phyloP scores from a whole-genome alignment of 73 alveolate species.

The Tetrahymena elliotti region DNA sequence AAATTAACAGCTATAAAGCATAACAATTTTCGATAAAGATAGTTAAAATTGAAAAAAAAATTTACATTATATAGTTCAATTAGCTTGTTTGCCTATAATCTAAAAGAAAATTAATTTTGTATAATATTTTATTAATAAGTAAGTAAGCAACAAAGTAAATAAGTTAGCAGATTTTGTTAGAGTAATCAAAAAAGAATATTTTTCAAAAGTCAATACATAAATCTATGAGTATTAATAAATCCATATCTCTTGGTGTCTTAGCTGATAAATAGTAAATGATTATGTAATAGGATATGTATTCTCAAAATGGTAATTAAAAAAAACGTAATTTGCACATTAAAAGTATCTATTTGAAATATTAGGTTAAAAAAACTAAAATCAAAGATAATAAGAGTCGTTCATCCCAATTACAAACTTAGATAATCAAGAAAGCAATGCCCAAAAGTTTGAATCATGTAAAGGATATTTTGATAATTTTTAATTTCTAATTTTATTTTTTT shows the following conservation, averaged over 20 bases:
- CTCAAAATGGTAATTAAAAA: background rate
- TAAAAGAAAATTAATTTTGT: background rate
- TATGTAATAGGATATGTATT: background rate
- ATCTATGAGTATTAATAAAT: background rate
- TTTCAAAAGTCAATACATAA: background rate
- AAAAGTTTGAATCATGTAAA: background rate
- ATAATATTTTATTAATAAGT: background rate
- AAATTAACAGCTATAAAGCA: background rate
- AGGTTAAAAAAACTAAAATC: background rate
- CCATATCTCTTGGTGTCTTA: background rate
- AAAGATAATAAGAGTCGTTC: background rate
- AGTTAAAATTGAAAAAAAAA: background rate
- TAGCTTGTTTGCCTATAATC: background rate
- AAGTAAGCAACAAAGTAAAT: background rate
- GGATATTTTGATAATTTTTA: background rate
- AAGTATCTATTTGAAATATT: background rate
- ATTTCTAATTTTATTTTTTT: background rate
- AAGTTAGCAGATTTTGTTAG: background rate
- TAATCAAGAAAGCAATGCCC: background rate
- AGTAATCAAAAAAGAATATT: background rate
- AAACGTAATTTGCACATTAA: background rate
- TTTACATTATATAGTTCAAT: background rate
- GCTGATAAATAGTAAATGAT: background rate
- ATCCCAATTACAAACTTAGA: background rate
- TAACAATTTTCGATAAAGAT: background rate